phyloP scores from a whole-genome alignment of 2,329 filamentous ascomycete genomes.

The Lasiodiplodia sp. region DNA sequence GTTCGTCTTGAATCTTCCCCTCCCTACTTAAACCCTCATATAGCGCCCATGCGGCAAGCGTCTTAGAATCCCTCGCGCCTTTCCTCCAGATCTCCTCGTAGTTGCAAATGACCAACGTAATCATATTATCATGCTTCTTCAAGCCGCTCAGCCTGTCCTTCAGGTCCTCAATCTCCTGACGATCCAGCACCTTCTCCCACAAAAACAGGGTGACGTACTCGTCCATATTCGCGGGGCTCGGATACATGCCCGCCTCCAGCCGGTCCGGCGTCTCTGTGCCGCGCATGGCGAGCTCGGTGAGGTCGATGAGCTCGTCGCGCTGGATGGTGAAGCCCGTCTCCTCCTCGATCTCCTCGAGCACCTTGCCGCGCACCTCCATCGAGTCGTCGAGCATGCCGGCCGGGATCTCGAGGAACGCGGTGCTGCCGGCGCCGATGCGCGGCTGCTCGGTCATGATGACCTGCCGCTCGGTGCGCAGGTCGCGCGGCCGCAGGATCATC shows the following conservation, averaged over 20 bases:
- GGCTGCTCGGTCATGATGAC: conserved; percentile 63
- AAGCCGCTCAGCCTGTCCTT: conserved; percentile 60
- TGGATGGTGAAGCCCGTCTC: conserved; percentile 61
- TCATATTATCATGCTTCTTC: conserved; percentile 60
- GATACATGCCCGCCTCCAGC: conserved; percentile 58
- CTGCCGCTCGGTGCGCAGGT: conserved; percentile 56
- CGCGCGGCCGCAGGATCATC: conserved; percentile 60
- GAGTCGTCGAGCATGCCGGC: conserved; percentile 65
- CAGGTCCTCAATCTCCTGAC: conserved; percentile 51
- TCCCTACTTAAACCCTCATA: conserved; percentile 64
- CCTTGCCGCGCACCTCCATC: conserved; percentile 59
- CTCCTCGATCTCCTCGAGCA: conserved; percentile 60
- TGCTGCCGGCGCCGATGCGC: conserved; percentile 59
- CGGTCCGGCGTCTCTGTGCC: conserved; percentile 34
- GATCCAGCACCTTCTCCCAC: conserved; percentile 58
- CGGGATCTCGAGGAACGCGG: conserved; percentile 60
- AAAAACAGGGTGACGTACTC: conserved; percentile 64
- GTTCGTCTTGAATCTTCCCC: conserved; percentile 38
- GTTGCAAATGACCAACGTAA: conserved; percentile 58
- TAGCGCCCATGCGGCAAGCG: conserved; percentile 58
- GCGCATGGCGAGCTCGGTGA: conserved; percentile 58
- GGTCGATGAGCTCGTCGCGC: conserved; percentile 56
- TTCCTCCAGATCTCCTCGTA: conserved; percentile 60
- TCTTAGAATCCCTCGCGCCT: conserved; percentile 61
- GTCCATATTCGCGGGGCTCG: conserved; percentile 61